Evolutionary conservation across 176 grass and related monocot genomes (phyloP).

Genomic region (Hordeum marinum): DNA sequence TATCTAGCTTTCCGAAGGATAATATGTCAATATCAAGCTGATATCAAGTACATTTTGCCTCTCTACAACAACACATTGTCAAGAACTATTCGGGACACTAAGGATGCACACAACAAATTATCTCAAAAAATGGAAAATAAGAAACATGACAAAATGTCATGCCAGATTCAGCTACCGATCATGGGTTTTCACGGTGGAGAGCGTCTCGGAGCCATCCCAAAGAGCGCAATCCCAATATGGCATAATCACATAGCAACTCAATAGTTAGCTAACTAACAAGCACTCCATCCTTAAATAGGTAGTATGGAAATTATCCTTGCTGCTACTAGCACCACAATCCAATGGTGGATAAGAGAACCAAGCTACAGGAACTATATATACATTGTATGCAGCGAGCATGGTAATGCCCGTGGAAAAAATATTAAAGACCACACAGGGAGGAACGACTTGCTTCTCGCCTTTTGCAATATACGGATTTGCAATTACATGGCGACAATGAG

Average conservation of each 20-base stretch:
- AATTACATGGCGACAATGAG: slow-evolving; percentile 69
- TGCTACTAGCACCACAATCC: slow-evolving; percentile 21
- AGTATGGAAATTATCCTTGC: slow-evolving; percentile 16
- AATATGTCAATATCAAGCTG: no score
- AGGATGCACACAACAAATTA: no score
- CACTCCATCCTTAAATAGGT: not conserved
- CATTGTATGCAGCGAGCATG: slow-evolving; percentile 10
- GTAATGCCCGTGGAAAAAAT: not conserved
- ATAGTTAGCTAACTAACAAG: slow-evolving; percentile 17
- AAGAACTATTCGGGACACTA: no score
- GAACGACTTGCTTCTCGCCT: not conserved
- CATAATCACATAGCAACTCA: not conserved
- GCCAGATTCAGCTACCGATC: no score
- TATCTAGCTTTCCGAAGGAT: no score
- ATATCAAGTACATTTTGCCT: no score
- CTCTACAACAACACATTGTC: no score
- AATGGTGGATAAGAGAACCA: slow-evolving; percentile 17
- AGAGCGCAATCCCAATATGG: not conserved
- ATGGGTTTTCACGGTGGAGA: no score
- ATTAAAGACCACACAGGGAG: not conserved
- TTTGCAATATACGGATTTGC: not conserved
- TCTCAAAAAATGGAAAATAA: no score
- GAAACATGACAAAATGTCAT: no score
- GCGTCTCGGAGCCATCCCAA: not conserved
- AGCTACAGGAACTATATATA: slow-evolving; percentile 45